Base-by-base conservation (phyloP, 1,284 basidiomycete species). In the Neonothopanus nambi region DNA sequence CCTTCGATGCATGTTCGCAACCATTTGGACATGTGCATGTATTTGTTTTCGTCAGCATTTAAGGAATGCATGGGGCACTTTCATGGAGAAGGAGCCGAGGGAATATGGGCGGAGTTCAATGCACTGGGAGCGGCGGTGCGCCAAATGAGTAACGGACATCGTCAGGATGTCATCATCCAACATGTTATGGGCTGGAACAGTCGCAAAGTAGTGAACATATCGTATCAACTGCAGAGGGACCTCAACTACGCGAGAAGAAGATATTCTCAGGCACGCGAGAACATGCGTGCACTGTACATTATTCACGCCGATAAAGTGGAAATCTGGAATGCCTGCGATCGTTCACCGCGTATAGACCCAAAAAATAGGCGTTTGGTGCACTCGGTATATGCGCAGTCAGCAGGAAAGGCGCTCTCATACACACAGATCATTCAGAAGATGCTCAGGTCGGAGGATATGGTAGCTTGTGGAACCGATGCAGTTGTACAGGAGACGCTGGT, bases 51-150 rank as follows among this genome's bases (percentile, higher is more conserved):
- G 18, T 40, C 49, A 1, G 50, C 49, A 2, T 58, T 52, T 40
- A 52, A 52, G 23, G 43, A 48, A 5, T 55, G 53, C 21, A n/a
- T 48, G 8, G 52, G 43, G 0, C 56, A 57, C 38, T 54, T 57
- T 41, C 52, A 57, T 23, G 52, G 56, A 12, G 45, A 57, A 49
- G 54, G 52, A 2, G 52, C 52, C 0, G 56, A 57, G 28, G n/a
- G 28, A 20, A 28, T 48, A 3, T 57, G 56, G 56, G 52, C 48
- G 1, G 51, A 50, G 17, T 35, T 57, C 37, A 57, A 57, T 23
- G 28, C 48, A 2, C 26, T 57, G 0, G 52, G 48, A 3, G 23
- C 49, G 1, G 51, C 44, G 12, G 51, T 53, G 12, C 52, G 52
- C 2, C 56, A 57, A 43, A 54, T 48, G 48, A 57, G 44, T 12